Evolutionary conservation across 129 eudicot genomes (phyloP).

Genomic region (Flaveria bidentis): DNA sequence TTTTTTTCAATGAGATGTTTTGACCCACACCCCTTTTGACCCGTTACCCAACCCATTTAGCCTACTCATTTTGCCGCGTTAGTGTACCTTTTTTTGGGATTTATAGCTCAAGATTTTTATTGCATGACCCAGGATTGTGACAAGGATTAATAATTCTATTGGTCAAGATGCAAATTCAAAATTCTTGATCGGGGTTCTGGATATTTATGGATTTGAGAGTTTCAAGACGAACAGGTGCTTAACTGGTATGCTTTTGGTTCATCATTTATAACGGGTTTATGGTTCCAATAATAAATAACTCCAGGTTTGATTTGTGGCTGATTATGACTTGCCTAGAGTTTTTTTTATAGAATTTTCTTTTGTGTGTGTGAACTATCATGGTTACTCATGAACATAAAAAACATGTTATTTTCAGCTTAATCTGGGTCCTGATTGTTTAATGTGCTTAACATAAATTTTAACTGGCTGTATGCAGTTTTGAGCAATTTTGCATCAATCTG

Average conservation of each 20-base stretch:
- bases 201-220: conserved; percentile 96
- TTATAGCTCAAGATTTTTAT: conserved; percentile 18
- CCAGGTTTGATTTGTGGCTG: conserved; percentile 3
- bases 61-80: conserved; percentile 1
- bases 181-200: conserved; percentile 79
- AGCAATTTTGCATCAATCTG: conserved; percentile 87
- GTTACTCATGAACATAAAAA: conserved; percentile 7
- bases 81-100: background rate
- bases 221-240: conserved; percentile 99
- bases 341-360: background rate
- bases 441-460: conserved; percentile 15
- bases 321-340: conserved; percentile 3
- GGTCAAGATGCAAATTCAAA: conserved; percentile 90
- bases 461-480: conserved; percentile 69
- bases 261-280: conserved; percentile 41
- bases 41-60: background rate
- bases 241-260: conserved; percentile 91
- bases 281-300: conserved; percentile 23
- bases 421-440: background rate
- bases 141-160: conserved; percentile 81
- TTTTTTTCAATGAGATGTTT: background rate
- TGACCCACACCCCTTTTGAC: background rate
- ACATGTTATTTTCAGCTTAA: conserved; percentile 20
- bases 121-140: conserved; percentile 67
- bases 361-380: background rate